Percentiles rank a stretch among this genome's conserved stretches.
Conservation (phyloP, 257 asterid genomes). For the Nicotiana knightiana region DNA sequence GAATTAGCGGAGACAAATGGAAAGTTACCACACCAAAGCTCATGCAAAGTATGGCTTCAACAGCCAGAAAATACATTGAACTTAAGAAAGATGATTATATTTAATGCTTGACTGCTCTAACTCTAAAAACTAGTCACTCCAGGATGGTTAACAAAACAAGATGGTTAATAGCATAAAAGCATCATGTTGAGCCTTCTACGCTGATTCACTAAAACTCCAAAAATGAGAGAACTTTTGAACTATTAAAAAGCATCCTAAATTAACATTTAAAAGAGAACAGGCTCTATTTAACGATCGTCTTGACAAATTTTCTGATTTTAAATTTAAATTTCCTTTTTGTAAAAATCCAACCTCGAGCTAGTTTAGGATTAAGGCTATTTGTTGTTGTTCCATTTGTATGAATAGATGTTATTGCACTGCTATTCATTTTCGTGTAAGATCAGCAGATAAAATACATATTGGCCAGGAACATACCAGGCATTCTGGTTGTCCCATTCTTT, state of each 20-base stretch:
- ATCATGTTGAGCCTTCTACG: not conserved
- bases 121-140: not conserved
- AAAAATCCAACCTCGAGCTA: not conserved
- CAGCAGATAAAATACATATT: not conserved
- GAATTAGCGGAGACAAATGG: not conserved
- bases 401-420: not conserved
- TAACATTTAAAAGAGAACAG: not conserved
- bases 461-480: slow-evolving; percentile 55
- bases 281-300: not conserved
- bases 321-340: not conserved
- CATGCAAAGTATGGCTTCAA: not conserved
- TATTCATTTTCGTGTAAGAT: not conserved
- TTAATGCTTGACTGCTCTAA: not conserved
- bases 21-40: not conserved
- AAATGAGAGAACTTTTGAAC: not conserved
- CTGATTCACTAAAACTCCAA: not conserved
- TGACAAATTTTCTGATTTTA: not conserved
- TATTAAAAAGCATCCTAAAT: not conserved
- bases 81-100: not conserved
- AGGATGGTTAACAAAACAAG: no score
- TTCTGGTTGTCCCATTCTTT: slow-evolving; percentile 87
- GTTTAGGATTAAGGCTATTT: not conserved
- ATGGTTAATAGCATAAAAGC: not conserved
- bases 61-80: not conserved
- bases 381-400: not conserved